Conservation (phyloP, 2,329 filamentous ascomycete species). For the Colletotrichum shisoi region DNA sequence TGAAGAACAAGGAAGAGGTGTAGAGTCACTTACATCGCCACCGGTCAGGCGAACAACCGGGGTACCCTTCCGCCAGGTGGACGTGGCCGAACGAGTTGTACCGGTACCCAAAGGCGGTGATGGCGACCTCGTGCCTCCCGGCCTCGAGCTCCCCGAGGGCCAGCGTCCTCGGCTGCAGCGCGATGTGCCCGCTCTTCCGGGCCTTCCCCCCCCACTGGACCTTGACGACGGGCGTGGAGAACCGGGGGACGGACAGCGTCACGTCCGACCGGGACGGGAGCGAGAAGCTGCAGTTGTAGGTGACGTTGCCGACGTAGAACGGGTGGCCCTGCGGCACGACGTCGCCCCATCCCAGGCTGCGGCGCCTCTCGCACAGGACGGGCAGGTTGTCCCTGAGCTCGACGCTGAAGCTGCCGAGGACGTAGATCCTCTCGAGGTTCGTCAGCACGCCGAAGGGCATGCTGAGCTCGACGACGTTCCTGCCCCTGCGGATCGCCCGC, state of each 20-base stretch:
- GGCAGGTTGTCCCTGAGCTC: slow-evolving; percentile 32
- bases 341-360: slow-evolving; percentile 43
- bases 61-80: slow-evolving; percentile 9
- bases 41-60: slow-evolving; percentile 17
- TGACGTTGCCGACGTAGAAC: slow-evolving; percentile 43
- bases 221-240: slow-evolving; percentile 31
- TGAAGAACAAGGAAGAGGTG: background rate
- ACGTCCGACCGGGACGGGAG: slow-evolving; percentile 9
- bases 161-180: slow-evolving; percentile 22
- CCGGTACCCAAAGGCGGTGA: slow-evolving; percentile 28
- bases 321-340: slow-evolving; percentile 42
- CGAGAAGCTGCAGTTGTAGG: slow-evolving; percentile 40
- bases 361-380: slow-evolving; percentile 12
- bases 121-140: slow-evolving; percentile 16
- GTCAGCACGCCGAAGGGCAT: slow-evolving; percentile 45
- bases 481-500: slow-evolving; percentile 41
- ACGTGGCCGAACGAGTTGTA: slow-evolving; percentile 34
- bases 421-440: slow-evolving; percentile 46
- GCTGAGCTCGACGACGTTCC: slow-evolving; percentile 41
- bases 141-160: background rate
- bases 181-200: slow-evolving; percentile 14
- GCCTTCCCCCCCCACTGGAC: slow-evolving; percentile 8
- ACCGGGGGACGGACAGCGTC: slow-evolving; percentile 27
- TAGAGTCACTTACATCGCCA: slow-evolving; percentile 20
- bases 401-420: slow-evolving; percentile 45